phyloP scores from a whole-genome alignment of 768 basidiomycete genomes.

The Phaeotremella skinneri region DNA sequence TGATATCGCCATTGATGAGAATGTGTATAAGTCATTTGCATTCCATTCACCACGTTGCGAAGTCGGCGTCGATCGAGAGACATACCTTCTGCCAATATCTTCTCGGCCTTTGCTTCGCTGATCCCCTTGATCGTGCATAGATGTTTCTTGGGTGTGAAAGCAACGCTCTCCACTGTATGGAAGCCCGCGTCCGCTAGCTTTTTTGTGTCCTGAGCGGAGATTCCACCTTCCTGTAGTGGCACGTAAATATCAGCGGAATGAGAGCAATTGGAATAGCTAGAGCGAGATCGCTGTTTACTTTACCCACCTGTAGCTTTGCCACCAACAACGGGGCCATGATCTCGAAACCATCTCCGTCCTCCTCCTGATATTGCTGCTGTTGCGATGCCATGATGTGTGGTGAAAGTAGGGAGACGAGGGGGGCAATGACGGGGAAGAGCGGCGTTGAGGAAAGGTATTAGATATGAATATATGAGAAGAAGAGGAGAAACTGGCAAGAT shows the following conservation, averaged over 20 bases:
- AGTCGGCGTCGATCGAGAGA: neutral
- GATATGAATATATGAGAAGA: no score
- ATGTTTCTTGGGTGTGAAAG: conserved; percentile 92
- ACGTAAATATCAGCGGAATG: neutral
- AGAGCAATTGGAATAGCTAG: neutral
- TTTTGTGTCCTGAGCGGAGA: conserved; percentile 86
- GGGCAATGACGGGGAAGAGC: neutral
- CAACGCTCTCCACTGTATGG: conserved; percentile 91
- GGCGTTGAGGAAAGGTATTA: no score
- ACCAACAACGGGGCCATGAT: conserved; percentile 80
- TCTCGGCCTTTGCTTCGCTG: conserved; percentile 94
- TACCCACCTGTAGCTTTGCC: conserved; percentile 59
- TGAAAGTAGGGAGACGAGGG: neutral
- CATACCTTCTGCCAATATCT: conserved; percentile 85
- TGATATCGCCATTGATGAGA: conserved; percentile 46
- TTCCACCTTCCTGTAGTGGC: conserved; percentile 74
- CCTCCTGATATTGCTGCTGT: conserved; percentile 51
- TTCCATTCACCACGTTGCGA: neutral
- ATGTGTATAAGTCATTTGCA: neutral
- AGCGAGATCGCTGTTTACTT: neutral
- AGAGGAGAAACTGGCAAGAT: no score
- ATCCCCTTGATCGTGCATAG: conserved; percentile 91
- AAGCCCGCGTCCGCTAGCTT: conserved; percentile 89
- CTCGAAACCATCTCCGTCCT: conserved; percentile 58
- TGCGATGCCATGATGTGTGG: conserved; percentile 1